Base-by-base conservation (phyloP, 108 stramenopile species). In the Aureococcus anophagefferens region DNA sequence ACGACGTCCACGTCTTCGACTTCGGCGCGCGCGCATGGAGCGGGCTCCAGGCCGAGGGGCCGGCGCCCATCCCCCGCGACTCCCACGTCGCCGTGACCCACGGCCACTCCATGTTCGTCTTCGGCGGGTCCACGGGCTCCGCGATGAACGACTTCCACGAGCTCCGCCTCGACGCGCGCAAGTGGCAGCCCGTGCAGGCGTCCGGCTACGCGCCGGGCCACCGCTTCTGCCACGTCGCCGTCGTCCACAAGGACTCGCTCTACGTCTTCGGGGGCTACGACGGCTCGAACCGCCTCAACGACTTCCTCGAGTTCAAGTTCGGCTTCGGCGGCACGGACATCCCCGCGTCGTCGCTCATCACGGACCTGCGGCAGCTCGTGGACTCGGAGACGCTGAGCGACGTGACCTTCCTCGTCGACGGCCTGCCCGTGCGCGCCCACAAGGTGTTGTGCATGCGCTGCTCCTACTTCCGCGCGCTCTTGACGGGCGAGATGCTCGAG, bases 121-220 rank as follows among this genome's bases (percentile, higher is more conserved):
- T 83, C 69, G 81, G 86, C 44, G 97, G 97, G 3, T 90, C 89
- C 1, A 95, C 90, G 44, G 97, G 97, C 31, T 81, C 77, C 62
- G 94, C 95, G 15, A 93, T 96, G 93, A 94, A 94, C 81, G 95
- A 96, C 78, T 83, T 98, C 65, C 88, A 93, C 74, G 93, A 96
- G 74, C 74, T 98, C 33, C 82, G 87, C 25, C 77, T 96, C 7
- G 82, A 81, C 62, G 74, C 65, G 40, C 30, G 45, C 35, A 29
- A 21, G 40, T 66, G 72, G 65, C 28, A 18, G 5, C 17, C 33
- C 25, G 70, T 70, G 30, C 21, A 21, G 14, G 33, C 34, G 1
- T 30, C 45, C 14, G 9, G 35, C 0, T 32, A 30, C 46, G 37
- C 76, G 32, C 83, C 85, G 32, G 78, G 85, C 25, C 87, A 85